Evolutionary conservation across 176 grass and related monocot species (phyloP), one percentile per base, ranked within the genome.

Genomic region (Areca catechu): DNA sequence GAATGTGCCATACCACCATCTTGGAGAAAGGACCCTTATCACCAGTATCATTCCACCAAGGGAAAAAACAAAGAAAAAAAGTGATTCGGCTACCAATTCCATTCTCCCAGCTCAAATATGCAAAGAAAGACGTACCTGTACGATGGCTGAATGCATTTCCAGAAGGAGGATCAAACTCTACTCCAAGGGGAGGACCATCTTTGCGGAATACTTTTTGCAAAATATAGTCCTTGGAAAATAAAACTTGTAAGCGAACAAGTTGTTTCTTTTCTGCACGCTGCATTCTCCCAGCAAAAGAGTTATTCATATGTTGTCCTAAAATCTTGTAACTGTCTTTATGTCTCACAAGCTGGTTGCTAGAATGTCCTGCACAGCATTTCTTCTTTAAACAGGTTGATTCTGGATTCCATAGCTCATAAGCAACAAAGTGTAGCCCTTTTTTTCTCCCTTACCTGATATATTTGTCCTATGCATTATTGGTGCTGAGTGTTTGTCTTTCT

Each of bases 181-280:
- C 28, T 47, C 94, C 88, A 74, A 98, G 88, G 52, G 76, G 14
- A 24, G 84, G 94, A 66, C 94, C 94, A 74, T 93, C 88, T 77
- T 89, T 93, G 54, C 94, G 79, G 69, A 92, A 89, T 30, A 98
- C 71, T 69, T 82, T 98, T 58, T 70, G 77, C 34, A 98, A 68
- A 63, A 98, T 67, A 77, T 85, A 92, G 61, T 98, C 81, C 69
- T 92, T 92, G 4, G 78, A 76, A 21, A 83, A 78, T 27, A 89
- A 70, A 76, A 80, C 71, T 70, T 98, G 94, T 53, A 79, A 54
- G 16, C 50, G 25, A 63, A 85, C 24, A 64, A 65, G 49, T 17
- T 67, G 61, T 59, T 80, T 77, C 49, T 83, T 79, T 73, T 49
- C 73, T 57, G 72, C 48, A 61, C 59, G 14, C 0, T 43, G 34